Evolutionary conservation across 352 stramenopile genomes (phyloP).

Genomic region (Phytophthora boehmeriae): DNA sequence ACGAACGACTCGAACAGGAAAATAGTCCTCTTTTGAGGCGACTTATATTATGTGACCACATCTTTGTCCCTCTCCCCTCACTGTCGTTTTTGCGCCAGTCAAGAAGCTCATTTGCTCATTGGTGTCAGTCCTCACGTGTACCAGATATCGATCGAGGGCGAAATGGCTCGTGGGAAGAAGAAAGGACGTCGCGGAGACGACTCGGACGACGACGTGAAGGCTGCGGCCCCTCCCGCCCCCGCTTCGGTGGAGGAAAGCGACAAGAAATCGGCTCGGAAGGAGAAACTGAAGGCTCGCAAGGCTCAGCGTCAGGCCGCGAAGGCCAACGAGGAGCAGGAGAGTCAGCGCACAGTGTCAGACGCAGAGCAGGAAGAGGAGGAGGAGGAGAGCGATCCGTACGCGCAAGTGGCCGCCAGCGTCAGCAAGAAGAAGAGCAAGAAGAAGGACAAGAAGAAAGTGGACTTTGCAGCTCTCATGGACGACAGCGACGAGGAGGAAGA

Average conservation of each 20-base stretch:
- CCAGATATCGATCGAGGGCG: background rate
- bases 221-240: conserved; percentile 31
- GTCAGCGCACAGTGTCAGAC: conserved; percentile 27
- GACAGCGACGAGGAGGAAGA: conserved; percentile 49
- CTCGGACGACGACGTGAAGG: conserved; percentile 62
- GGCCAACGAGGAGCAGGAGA: conserved; percentile 45
- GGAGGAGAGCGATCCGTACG: conserved; percentile 62
- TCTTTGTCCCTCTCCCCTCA: too few species aligned
- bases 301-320: conserved; percentile 50
- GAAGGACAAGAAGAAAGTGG: conserved; percentile 67
- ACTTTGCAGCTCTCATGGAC: conserved; percentile 42
- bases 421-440: conserved; percentile 84
- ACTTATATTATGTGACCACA: too few species aligned
- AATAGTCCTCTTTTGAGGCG: too few species aligned
- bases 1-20: too few species aligned
- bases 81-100: too few species aligned
- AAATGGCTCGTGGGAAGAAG: conserved; percentile 82
- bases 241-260: conserved; percentile 41
- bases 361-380: conserved; percentile 37
- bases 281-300: conserved; percentile 77
- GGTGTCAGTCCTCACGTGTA: background rate
- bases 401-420: conserved; percentile 53
- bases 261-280: conserved; percentile 83
- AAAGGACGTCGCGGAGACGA: conserved; percentile 79
- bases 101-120: background rate